Evolutionary conservation across 2,329 filamentous ascomycete species (phyloP), one percentile per base, ranked within the genome.

Genomic region (Cladosporium colombiae): DNA sequence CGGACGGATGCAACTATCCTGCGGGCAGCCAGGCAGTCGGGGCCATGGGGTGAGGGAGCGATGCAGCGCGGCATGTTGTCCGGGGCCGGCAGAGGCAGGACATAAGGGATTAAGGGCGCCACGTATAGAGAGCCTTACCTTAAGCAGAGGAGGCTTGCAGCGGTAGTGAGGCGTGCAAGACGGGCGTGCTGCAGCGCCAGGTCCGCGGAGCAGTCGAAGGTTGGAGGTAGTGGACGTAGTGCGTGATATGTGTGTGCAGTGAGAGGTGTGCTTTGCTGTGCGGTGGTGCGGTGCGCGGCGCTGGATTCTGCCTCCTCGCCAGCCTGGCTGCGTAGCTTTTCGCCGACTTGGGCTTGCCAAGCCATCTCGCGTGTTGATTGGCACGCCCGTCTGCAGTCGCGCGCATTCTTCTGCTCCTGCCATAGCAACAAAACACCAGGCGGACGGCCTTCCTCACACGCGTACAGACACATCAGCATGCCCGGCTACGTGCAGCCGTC

Each of bases 71-170:
- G 50, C 61, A 46, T 29, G 50, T 18, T 40, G 49, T 40, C 61
- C 61, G 61, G 61, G 61, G 61, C 61, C 61, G 61, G 50, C 23
- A 49, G 61, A 63, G 61, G 35, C 44, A 60, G 49, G 31, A 62
- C 40, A 62, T 62, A 62, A 62, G 60, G 37, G 56, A 59, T 44
- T 59, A 59, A 59, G 35, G 40, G 29, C 56, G 56, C 56, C 56
- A 59, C 56, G 33, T 59, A 59, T 59, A 63, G 61, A 63, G 7
- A 46, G 50, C 35, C 61, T 63, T 63, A 63, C 61, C 61, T 63
- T 63, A 46, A 25, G 37, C 49, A 63, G 61, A 44, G 61, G 23
- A 25, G 18, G 53, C 61, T 21, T 46, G 40, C 61, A 52, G 50
- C 35, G n/a, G 35, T 29, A 23, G 56, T 23, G n/a, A 27, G 31